phyloP scores from a whole-genome alignment of 2,329 filamentous ascomycete species.

The Scedosporium aurantiacum region DNA sequence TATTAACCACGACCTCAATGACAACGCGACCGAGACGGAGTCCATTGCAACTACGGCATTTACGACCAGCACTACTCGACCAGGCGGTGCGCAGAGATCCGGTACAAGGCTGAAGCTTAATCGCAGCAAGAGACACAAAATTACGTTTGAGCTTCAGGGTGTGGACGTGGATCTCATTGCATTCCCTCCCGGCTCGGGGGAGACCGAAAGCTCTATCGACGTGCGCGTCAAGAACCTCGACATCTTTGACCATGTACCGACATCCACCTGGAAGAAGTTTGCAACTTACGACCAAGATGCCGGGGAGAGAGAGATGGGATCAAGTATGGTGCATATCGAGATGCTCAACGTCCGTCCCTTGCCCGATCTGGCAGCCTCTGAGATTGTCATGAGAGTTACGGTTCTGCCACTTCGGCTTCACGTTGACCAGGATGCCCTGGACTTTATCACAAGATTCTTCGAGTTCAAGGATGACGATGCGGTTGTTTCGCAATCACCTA shows the following conservation, averaged over 20 bases:
- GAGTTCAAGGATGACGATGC: conserved; percentile 80
- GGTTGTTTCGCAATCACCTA: conserved; percentile 44
- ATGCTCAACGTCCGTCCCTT: conserved; percentile 81
- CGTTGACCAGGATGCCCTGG: conserved; percentile 92
- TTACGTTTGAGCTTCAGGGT: conserved; percentile 84
- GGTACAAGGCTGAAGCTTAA: conserved; percentile 60
- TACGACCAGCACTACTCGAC: conserved; percentile 44
- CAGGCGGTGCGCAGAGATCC: conserved; percentile 24
- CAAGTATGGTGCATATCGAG: conserved; percentile 84
- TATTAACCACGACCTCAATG: conserved; percentile 83
- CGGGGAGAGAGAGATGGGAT: conserved; percentile 74
- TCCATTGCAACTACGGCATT: conserved; percentile 70
- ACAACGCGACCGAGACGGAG: conserved; percentile 77
- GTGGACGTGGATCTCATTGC: conserved; percentile 72
- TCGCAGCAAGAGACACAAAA: conserved; percentile 85
- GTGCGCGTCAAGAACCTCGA: conserved; percentile 73
- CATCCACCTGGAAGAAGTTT: conserved; percentile 98
- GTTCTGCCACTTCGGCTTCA: conserved; percentile 81
- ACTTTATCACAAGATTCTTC: conserved; percentile 96
- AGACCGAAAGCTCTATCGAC: conserved; percentile 81
- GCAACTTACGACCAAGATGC: conserved; percentile 84
- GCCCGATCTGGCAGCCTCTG: conserved; percentile 72
- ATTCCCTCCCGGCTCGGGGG: conserved; percentile 64
- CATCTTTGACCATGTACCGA: conserved; percentile 86
- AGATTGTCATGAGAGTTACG: conserved; percentile 71